phyloP scores from a whole-genome alignment of 768 basidiomycete species.

The Russula ochroleuca region DNA sequence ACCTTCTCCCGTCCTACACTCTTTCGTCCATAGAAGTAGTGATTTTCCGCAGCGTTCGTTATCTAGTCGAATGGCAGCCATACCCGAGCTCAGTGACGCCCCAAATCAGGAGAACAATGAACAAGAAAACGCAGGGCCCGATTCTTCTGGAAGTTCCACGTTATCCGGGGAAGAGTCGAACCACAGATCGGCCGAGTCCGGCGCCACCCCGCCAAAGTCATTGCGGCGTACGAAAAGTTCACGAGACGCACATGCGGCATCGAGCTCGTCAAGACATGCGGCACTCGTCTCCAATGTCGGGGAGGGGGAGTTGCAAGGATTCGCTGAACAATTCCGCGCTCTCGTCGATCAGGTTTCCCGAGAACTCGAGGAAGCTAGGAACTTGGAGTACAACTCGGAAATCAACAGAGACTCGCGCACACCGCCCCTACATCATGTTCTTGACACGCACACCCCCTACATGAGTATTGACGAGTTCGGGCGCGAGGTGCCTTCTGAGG shows the following conservation, averaged over 20 bases:
- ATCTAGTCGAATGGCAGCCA: constrained; percentile 16
- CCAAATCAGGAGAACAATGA: background rate
- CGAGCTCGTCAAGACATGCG: constrained; percentile 1
- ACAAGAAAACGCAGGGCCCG: constrained; percentile 6
- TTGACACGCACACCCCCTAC: constrained; percentile 29
- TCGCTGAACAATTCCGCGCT: constrained; percentile 49
- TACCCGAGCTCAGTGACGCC: constrained; percentile 20
- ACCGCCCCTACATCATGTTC: constrained; percentile 23
- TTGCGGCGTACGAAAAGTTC: constrained; percentile 9
- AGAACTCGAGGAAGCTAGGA: constrained; percentile 50
- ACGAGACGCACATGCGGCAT: background rate
- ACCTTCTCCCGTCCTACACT: constrained; percentile 2
- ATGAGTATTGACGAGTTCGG: constrained; percentile 44
- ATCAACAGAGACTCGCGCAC: background rate
- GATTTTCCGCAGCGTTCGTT: constrained; percentile 13
- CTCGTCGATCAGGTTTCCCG: constrained; percentile 48
- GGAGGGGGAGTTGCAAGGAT: constrained; percentile 41
- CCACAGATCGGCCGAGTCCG: constrained; percentile 12
- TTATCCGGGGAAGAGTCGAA: constrained; percentile 20
- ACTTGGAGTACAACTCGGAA: constrained; percentile 32
- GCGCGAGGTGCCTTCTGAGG: constrained; percentile 40
- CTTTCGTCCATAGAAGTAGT: constrained; percentile 4
- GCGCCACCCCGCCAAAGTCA: background rate
- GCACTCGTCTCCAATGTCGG: background rate
- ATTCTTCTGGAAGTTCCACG: constrained; percentile 12